phyloP scores from a whole-genome alignment of 371 early-diverging fungal species.

The Rhizopus sp. region DNA sequence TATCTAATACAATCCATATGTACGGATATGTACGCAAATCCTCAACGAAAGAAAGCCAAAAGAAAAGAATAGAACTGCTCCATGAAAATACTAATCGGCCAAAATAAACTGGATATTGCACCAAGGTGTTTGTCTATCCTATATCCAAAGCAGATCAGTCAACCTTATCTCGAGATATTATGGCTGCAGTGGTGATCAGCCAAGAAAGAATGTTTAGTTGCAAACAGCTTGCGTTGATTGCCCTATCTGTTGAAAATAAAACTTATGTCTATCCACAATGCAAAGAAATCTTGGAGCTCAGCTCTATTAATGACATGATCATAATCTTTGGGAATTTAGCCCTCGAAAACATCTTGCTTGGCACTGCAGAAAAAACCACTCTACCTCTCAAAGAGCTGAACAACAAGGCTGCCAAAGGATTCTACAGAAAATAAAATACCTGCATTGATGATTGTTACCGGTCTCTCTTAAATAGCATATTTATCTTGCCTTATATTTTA shows the following conservation, averaged over 20 bases:
- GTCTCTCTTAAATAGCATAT: slow-evolving; percentile 10
- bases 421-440: slow-evolving; percentile 6
- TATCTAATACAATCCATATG: no score
- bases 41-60: no score
- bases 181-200: slow-evolving; percentile 11
- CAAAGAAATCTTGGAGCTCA: slow-evolving; percentile 8
- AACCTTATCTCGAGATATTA: no score
- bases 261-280: slow-evolving; percentile 8
- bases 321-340: slow-evolving; percentile 10
- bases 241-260: slow-evolving; percentile 9
- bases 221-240: slow-evolving; percentile 9
- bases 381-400: slow-evolving; percentile 12
- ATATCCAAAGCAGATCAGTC: no score
- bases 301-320: slow-evolving; percentile 12
- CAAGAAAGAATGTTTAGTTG: slow-evolving; percentile 11
- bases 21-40: no score
- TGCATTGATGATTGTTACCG: slow-evolving; percentile 9
- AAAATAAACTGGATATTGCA: no score
- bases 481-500: slow-evolving; percentile 4
- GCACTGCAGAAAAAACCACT: slow-evolving; percentile 11
- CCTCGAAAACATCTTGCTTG: slow-evolving; percentile 7
- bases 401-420: slow-evolving; percentile 7
- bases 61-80: no score
- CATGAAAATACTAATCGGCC: no score
- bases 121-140: no score